phyloP scores from a whole-genome alignment of 306 rosid species.

The Acacia crassicarpa region DNA sequence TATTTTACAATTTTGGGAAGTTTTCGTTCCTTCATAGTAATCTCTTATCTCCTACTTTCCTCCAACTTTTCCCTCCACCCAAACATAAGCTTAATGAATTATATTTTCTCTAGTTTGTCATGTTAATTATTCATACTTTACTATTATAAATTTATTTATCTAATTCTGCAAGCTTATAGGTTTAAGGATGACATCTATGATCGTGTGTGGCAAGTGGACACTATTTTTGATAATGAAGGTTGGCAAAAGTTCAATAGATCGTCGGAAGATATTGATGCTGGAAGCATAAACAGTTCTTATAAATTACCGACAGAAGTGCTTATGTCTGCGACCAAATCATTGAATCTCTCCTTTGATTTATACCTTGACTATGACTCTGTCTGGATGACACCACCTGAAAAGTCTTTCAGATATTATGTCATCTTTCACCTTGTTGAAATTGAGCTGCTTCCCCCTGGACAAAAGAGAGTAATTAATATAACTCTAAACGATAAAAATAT shows the following conservation, averaged over 20 bases:
- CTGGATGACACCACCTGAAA: rapidly evolving
- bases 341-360: background rate
- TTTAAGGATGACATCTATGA: background rate
- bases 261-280: background rate
- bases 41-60: no score
- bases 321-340: slow-evolving; percentile 3
- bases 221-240: background rate
- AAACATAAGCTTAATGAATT: no score
- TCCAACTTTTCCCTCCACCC: no score
- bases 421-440: background rate
- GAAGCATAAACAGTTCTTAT: background rate
- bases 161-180: background rate
- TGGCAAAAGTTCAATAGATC: background rate
- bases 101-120: no score
- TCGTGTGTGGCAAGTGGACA: background rate
- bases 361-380: background rate
- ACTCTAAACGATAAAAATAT: background rate
- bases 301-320: background rate
- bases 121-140: background rate
- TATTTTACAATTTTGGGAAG: no score
- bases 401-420: background rate
- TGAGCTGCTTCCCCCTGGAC: background rate
- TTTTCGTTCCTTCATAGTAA: no score
- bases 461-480: background rate
- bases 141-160: no score